Percentiles rank a stretch among this genome's conserved stretches.
Conservation (phyloP, 2,329 filamentous ascomycete species). For the Hortaea werneckii region DNA sequence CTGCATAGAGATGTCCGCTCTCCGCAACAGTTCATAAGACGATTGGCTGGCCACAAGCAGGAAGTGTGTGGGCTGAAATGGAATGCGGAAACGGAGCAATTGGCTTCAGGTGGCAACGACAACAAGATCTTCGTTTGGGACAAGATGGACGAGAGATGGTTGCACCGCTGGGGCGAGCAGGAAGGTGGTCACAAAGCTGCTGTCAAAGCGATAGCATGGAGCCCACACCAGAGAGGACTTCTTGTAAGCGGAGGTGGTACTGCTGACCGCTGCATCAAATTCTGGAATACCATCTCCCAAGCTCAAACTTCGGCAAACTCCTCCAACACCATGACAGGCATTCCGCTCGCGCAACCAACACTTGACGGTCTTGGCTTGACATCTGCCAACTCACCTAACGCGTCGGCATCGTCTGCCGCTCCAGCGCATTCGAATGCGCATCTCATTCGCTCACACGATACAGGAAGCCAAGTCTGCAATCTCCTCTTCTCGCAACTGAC, state of each 20-base stretch:
- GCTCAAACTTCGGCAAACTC: constrained; percentile 29
- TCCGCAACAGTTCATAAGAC: constrained; percentile 79
- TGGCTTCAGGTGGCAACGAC: constrained; percentile 93
- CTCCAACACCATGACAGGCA: constrained; percentile 8
- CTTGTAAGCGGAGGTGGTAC: constrained; percentile 95
- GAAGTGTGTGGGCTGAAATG: constrained; percentile 94
- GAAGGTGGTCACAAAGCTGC: constrained; percentile 91
- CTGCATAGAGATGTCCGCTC: constrained; percentile 92
- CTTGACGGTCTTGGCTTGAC: constrained; percentile 13
- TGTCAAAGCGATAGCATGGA: constrained; percentile 97
- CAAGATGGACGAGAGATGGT: constrained; percentile 79
- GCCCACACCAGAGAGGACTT: constrained; percentile 84
- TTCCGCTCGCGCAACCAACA: constrained; percentile 6
- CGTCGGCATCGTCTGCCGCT: constrained; percentile 19
- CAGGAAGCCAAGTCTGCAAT: constrained; percentile 97
- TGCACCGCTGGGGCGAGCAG: constrained; percentile 91
- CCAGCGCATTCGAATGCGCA: constrained; percentile 36
- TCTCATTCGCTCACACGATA: constrained; percentile 72
- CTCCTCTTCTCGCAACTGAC: constrained; percentile 95
- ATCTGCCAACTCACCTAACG: constrained; percentile 11
- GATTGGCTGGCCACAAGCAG: constrained; percentile 89
- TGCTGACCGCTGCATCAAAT: constrained; percentile 90
- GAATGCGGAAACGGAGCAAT: constrained; percentile 91
- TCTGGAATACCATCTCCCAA: constrained; percentile 69
- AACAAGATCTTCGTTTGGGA: constrained; percentile 99